Conservation (phyloP, 2,329 filamentous ascomycete species). For the Ustilaginoidea virens region DNA sequence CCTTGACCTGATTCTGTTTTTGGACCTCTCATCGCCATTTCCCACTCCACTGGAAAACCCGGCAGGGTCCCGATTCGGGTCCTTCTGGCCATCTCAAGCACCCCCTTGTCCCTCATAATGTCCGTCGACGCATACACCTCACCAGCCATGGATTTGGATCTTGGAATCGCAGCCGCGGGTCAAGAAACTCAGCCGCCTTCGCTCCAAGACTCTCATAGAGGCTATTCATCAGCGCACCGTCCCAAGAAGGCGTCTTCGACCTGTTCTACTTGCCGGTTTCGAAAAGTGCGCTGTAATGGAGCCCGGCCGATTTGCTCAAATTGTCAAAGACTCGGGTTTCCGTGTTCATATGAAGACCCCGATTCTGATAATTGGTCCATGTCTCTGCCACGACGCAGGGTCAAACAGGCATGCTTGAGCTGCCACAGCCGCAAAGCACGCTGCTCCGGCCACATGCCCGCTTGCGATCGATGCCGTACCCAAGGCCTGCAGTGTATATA, state of each 20-base stretch:
- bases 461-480: conserved; percentile 32
- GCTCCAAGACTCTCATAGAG: too few relatives aligned
- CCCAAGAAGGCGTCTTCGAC: conserved; percentile 29
- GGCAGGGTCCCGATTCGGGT: too few relatives aligned
- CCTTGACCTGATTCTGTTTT: too few relatives aligned
- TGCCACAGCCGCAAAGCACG: conserved; percentile 43
- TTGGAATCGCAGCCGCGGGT: too few relatives aligned
- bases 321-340: conserved; percentile 41
- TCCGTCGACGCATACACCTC: too few relatives aligned
- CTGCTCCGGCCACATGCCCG: conserved; percentile 40
- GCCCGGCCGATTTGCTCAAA: conserved; percentile 38
- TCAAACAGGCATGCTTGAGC: conserved; percentile 39
- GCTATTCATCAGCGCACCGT: too few relatives aligned
- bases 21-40: too few relatives aligned
- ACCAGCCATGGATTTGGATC: too few relatives aligned
- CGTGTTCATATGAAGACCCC: conserved; percentile 39
- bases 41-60: too few relatives aligned
- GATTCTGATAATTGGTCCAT: conserved; percentile 25
- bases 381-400: conserved; percentile 35
- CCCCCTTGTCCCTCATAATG: too few relatives aligned
- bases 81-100: too few relatives aligned
- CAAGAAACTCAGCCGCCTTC: too few relatives aligned
- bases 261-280: conserved; percentile 37
- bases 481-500: conserved; percentile 42
- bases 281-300: conserved; percentile 44